A percentile compares a stretch with the other conserved stretches of the same genome.
Evolutionary conservation across 306 rosid genomes (phyloP).

Genomic region (Lotus japonicus): DNA sequence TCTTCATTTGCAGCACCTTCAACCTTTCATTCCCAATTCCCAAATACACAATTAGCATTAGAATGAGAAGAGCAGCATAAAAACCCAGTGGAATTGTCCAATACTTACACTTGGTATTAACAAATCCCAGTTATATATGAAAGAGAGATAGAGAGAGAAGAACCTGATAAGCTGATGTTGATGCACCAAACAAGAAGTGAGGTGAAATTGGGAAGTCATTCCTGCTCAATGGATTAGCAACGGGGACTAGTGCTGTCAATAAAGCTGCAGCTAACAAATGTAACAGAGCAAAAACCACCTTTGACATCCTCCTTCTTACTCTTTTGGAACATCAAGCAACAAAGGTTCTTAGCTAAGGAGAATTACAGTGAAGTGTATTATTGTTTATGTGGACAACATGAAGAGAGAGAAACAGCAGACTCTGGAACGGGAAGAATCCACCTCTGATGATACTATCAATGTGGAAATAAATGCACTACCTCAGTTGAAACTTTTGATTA

Average conservation of each 20-base stretch:
- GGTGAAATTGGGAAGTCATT: conserved; percentile 62
- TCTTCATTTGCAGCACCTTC: conserved; percentile 38
- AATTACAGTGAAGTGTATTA: too few species aligned
- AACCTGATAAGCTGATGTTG: conserved; percentile 70
- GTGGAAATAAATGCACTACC: too few species aligned
- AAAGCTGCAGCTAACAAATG: neutral
- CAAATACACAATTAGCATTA: neutral
- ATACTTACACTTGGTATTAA: neutral
- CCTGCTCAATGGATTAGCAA: conserved; percentile 24
- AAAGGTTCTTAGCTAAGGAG: too few species aligned
- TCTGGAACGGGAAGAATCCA: too few species aligned
- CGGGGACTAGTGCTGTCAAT: neutral
- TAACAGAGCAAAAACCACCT: neutral
- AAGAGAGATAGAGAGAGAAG: too few species aligned
- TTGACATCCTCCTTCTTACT: neutral
- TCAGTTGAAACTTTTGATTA: too few species aligned
- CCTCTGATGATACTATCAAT: too few species aligned
- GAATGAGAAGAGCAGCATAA: too few species aligned
- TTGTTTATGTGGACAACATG: too few species aligned
- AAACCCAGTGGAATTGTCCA: too few species aligned
- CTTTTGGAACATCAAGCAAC: neutral
- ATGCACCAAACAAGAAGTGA: conserved; percentile 54
- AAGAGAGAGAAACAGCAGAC: too few species aligned
- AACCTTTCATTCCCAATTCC: conserved; percentile 3
- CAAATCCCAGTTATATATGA: neutral